Base-by-base conservation (phyloP, 1,284 basidiomycete genomes). In the Mrakiaceae sp. region DNA sequence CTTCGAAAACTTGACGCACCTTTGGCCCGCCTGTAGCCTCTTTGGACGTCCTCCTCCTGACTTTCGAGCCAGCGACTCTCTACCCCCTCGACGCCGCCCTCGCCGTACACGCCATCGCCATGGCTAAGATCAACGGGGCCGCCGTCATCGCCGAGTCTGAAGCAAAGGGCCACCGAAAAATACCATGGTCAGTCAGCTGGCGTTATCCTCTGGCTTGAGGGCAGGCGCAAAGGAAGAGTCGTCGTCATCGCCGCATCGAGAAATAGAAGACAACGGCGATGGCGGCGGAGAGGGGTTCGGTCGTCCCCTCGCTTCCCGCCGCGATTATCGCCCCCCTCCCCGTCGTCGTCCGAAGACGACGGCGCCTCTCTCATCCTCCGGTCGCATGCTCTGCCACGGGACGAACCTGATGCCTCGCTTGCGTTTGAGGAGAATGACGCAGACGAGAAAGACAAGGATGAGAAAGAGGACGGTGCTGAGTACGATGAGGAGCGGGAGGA, bases 51-150 rank as follows among this genome's bases (percentile, higher is more conserved):
- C 67, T 94, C 90, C 62, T 83, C 78, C 46, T 86, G 87, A 16
- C 79, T 83, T 77, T 98, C 93, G 60, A 98, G 81, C 96, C 96
- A 98, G 70, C 93, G 83, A 72, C 85, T 79, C 78, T 98, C 95
- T 48, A 98, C 81, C 63, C 86, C 88, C 57, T 92, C 90, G 67
- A 96, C 87, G 40, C 92, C 93, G 53, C 93, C 93, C 67, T 95
- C 90, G 5, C 87, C 88, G 62, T 93, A 87, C 56, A 90, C 82
- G 66, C 90, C 83, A 67, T 95, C 90, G 70, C 95, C 90, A 63
- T 90, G 83, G 70, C 85, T 88, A 79, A 98, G 85, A 77, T 98
- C 94, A 61, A 95, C 81, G 2, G 96, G 96, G 44, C 95, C 93
- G 72, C 94, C 91, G 68, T 81, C 81, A 79, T 98, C 95, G 59